phyloP scores from a whole-genome alignment of 2,329 filamentous ascomycete genomes.

The Colletotrichum tofieldiae region DNA sequence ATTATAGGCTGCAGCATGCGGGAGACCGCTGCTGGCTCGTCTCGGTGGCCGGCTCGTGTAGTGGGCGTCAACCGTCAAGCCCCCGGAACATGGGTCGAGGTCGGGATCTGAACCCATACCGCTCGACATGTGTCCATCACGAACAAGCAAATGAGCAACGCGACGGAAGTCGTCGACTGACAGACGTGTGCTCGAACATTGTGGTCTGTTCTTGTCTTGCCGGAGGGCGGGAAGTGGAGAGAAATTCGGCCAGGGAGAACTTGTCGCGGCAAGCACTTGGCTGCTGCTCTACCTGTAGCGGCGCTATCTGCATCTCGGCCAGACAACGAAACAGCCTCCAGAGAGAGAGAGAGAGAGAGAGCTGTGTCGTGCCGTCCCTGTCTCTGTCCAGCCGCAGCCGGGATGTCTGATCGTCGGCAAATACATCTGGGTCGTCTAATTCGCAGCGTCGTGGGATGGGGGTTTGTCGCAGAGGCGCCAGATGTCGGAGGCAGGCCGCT shows the following conservation, averaged over 20 bases:
- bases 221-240: conserved; percentile 8
- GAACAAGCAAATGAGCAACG: not conserved
- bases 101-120: not conserved
- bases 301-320: not conserved
- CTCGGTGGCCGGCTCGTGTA: conserved; percentile 15
- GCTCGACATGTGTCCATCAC: not conserved
- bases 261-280: conserved; percentile 4
- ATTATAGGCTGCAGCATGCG: conserved; percentile 10
- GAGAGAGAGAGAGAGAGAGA: not conserved
- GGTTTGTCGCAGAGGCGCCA: conserved; percentile 10
- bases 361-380: not conserved
- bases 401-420: not conserved
- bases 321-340: not conserved
- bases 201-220: not conserved
- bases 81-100: not conserved
- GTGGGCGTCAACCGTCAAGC: conserved; percentile 7
- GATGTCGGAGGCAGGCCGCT: conserved; percentile 7
- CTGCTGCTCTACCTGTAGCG: not conserved
- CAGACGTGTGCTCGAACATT: conserved; percentile 11
- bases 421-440: not conserved
- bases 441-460: not conserved
- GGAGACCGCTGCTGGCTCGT: conserved; percentile 12
- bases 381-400: conserved; percentile 2
- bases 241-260: conserved; percentile 22
- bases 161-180: not conserved